Percentiles rank a stretch among this genome's conserved stretches.
These are phyloP conservation scores for Schizophyllum commune DNA, from an alignment of 1,284 basidiomycete genomes.

Conservation along the genomic window DNA sequence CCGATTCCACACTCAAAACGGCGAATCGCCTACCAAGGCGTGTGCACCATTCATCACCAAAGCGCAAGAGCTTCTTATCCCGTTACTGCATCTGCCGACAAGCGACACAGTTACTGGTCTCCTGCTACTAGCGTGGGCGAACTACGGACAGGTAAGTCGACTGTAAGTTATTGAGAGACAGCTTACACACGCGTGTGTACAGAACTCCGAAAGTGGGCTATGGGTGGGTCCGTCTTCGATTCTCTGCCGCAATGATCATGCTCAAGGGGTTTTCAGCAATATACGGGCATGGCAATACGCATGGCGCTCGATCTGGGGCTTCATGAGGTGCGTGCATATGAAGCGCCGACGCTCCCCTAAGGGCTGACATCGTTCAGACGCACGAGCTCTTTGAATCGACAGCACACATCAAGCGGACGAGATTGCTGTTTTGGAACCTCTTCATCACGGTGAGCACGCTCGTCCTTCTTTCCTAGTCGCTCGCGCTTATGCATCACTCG, in stretches of 20 bases:
- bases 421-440: slow-evolving; percentile 29
- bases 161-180: neutral
- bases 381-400: slow-evolving; percentile 31
- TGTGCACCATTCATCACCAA: slow-evolving; percentile 33
- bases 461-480: neutral
- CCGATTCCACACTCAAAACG: slow-evolving; percentile 8
- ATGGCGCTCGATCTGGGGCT: slow-evolving; percentile 34
- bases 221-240: slow-evolving; percentile 20
- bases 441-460: slow-evolving; percentile 22
- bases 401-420: slow-evolving; percentile 26
- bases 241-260: neutral
- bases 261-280: slow-evolving; percentile 12
- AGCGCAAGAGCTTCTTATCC: slow-evolving; percentile 30
- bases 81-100: slow-evolving; percentile 30
- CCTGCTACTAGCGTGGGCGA: slow-evolving; percentile 29
- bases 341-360: neutral
- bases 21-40: slow-evolving; percentile 14
- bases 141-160: slow-evolving; percentile 23
- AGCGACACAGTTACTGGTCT: slow-evolving; percentile 29
- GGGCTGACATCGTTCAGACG: slow-evolving; percentile 6
- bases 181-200: neutral
- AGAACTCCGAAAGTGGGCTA: slow-evolving; percentile 30
- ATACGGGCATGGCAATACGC: slow-evolving; percentile 29
- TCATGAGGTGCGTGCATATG: slow-evolving; percentile 19
- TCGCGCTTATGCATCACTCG: neutral